Conservation (phyloP, 2,329 filamentous ascomycete species). For the Diaporthe vexans region DNA sequence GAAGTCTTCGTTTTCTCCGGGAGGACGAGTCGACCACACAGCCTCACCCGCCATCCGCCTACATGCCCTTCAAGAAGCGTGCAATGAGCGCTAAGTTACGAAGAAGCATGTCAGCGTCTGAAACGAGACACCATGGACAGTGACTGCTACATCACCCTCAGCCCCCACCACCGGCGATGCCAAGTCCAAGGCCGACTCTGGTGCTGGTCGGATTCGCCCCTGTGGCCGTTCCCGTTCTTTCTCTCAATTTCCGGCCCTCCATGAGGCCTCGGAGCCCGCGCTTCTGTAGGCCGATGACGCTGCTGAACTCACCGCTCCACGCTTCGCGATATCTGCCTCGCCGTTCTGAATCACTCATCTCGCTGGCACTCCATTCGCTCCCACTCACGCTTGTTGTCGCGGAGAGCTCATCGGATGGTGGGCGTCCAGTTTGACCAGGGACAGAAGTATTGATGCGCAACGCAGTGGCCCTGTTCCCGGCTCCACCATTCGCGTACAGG, state of each 20-base stretch:
- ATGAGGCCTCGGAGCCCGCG: conserved; percentile 91
- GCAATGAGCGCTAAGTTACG: background rate
- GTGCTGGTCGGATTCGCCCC: conserved; percentile 43
- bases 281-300: conserved; percentile 96
- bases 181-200: conserved; percentile 39
- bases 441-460: conserved; percentile 65
- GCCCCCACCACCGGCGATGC: conserved; percentile 39
- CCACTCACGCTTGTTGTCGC: conserved; percentile 66
- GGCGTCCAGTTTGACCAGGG: conserved; percentile 50
- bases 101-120: background rate
- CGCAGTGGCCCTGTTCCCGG: conserved; percentile 52
- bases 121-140: background rate
- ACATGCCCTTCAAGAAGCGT: background rate
- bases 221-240: conserved; percentile 68
- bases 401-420: conserved; percentile 63
- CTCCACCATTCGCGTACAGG: conserved; percentile 50
- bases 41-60: background rate
- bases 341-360: conserved; percentile 64
- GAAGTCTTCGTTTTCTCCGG: background rate
- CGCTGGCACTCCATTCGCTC: conserved; percentile 68
- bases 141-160: conserved; percentile 7
- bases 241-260: conserved; percentile 90
- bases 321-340: conserved; percentile 69
- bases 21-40: background rate
- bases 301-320: conserved; percentile 86